phyloP scores from a whole-genome alignment of 2,329 filamentous ascomycete species.

The Alternaria sp. region DNA sequence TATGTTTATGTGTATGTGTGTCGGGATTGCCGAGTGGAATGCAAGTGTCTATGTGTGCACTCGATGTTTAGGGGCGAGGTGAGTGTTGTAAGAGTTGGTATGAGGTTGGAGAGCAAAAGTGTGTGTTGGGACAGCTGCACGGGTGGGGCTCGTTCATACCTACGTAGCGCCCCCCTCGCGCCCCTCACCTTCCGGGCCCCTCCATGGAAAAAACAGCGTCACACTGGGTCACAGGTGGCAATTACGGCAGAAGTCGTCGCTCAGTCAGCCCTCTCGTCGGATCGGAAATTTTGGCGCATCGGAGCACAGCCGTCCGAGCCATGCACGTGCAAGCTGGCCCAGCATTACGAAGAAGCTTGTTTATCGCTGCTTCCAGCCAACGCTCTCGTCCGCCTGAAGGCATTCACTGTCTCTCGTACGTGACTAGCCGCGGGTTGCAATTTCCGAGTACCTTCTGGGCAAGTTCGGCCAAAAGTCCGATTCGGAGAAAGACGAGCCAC shows the following conservation, averaged over 20 bases:
- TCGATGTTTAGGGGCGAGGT: conserved; percentile 15
- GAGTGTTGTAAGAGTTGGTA: conserved; percentile 13
- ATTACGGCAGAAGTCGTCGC: conserved; percentile 15
- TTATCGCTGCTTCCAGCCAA: background rate
- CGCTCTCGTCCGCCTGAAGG: no score
- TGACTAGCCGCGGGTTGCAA: no score
- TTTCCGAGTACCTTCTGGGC: background rate
- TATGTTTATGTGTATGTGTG: conserved; percentile 25
- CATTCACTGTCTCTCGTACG: no score
- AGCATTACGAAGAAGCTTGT: background rate
- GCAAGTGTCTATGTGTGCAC: conserved; percentile 9
- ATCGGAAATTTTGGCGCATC: conserved; percentile 17
- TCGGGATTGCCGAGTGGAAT: conserved; percentile 24
- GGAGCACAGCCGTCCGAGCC: conserved; percentile 34
- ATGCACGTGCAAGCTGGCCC: conserved; percentile 5
- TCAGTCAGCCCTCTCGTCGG: conserved; percentile 1
- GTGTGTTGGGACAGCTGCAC: conserved; percentile 22
- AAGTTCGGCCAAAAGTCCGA: background rate
- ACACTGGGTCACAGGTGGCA: conserved; percentile 50
- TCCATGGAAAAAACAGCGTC: conserved; percentile 45
- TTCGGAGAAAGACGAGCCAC: background rate
- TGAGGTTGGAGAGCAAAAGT: conserved; percentile 27
- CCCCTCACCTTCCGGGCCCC: conserved; percentile 32
- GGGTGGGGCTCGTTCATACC: conserved; percentile 32
- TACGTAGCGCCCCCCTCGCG: conserved; percentile 19